These are phyloP conservation scores for Phaeosphaeria sp. DNA, from an alignment of 2,329 filamentous ascomycete species.

Conservation along the genomic window DNA sequence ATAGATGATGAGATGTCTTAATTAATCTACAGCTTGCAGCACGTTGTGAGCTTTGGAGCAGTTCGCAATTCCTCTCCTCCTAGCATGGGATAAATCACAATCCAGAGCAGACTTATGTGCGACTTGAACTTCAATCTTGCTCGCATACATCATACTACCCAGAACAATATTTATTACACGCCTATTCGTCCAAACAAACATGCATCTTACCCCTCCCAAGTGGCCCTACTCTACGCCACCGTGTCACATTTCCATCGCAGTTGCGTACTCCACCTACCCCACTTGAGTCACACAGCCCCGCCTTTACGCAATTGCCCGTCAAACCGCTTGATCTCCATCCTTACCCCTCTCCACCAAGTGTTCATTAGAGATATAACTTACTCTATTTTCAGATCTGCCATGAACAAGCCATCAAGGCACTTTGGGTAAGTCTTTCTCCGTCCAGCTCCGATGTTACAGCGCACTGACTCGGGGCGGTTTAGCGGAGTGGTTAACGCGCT, in stretches of 20 bases:
- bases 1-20: too few species aligned
- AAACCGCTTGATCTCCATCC: too few species aligned
- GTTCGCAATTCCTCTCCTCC: too few species aligned
- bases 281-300: conserved; percentile 1
- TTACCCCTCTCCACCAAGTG: not conserved
- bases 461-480: not conserved
- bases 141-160: too few species aligned
- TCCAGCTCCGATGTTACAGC: not conserved
- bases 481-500: conserved; percentile 29
- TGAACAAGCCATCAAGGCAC: not conserved
- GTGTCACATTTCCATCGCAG: not conserved
- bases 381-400: not conserved
- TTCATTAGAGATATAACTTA: not conserved
- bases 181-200: too few species aligned
- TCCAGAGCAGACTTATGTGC: too few species aligned
- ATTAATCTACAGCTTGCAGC: too few species aligned
- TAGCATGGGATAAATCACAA: too few species aligned
- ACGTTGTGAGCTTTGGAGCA: too few species aligned
- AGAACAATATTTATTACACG: too few species aligned
- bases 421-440: not conserved
- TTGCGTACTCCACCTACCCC: conserved; percentile 2
- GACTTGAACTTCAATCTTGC: too few species aligned
- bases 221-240: not conserved
- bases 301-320: not conserved
- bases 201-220: too few species aligned